Percentiles rank a stretch among this genome's conserved stretches.
Conservation (phyloP, 305 asterid genomes). For the Solanum hybrid region DNA sequence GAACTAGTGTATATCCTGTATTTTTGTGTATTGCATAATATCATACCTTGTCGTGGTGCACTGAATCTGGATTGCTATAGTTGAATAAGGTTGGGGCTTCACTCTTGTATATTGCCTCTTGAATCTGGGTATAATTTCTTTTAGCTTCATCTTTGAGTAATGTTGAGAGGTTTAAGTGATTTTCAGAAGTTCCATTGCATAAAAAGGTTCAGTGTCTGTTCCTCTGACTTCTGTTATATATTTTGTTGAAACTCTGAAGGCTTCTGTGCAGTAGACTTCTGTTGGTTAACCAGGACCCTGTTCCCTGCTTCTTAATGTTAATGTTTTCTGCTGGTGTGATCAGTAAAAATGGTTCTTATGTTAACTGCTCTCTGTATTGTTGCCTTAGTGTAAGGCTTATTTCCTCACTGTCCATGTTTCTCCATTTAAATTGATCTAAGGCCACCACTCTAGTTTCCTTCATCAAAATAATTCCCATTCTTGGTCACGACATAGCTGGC, state of each 20-base stretch:
- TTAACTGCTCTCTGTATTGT: not conserved
- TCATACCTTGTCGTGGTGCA: not conserved
- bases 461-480: not conserved
- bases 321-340: not conserved
- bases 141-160: not conserved
- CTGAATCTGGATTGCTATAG: not conserved
- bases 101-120: not conserved
- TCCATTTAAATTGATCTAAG: not conserved
- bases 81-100: not conserved
- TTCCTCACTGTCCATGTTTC: not conserved
- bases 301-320: not conserved
- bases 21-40: not conserved
- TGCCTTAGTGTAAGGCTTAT: not conserved
- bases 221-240: not conserved
- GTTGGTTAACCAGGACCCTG: not conserved
- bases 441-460: not conserved
- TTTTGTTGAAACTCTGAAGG: not conserved
- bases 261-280: not conserved
- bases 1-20: not conserved
- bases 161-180: not conserved
- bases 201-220: not conserved
- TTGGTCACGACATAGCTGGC: not conserved
- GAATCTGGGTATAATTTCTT: not conserved
- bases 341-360: not conserved
- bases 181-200: not conserved